Conservation (phyloP, 2,329 filamentous ascomycete genomes). For the Calonectria naviculata region DNA sequence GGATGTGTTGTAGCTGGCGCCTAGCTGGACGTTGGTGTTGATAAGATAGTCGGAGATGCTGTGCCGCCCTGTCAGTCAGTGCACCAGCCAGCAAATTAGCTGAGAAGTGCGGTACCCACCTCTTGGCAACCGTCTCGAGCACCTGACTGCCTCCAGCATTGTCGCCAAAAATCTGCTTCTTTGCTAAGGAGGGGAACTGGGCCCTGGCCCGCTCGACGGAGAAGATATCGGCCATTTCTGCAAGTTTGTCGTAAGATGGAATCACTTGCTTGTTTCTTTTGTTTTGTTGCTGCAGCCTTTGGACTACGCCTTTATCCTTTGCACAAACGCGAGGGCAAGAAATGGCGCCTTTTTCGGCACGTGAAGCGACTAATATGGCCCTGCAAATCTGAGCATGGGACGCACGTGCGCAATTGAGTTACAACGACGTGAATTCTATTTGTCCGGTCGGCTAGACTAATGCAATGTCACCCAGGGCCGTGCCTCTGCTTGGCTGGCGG, state of each 20-base stretch:
- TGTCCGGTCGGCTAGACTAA: not conserved
- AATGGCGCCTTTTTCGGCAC: not conserved
- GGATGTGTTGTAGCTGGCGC: conserved; percentile 74
- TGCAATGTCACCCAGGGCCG: conserved; percentile 5
- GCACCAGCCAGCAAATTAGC: conserved; percentile 18
- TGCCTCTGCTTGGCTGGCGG: not conserved
- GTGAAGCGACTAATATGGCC: not conserved
- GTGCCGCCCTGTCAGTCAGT: conserved; percentile 59
- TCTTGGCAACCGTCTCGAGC: conserved; percentile 64
- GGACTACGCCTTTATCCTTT: not conserved
- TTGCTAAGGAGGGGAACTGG: conserved; percentile 75
- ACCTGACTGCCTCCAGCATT: conserved; percentile 83
- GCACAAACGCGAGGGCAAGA: not conserved
- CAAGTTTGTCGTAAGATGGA: not conserved
- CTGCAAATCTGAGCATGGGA: not conserved
- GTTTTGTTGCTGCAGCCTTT: not conserved
- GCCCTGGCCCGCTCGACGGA: conserved; percentile 46
- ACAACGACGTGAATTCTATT: not conserved
- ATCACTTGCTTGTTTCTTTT: too few relatives aligned
- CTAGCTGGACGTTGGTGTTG: conserved; percentile 79
- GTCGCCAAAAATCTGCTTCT: conserved; percentile 79
- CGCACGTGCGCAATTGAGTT: not conserved
- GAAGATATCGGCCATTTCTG: not conserved
- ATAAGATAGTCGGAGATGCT: conserved; percentile 72
- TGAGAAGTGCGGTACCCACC: not conserved